phyloP scores from a whole-genome alignment of 2,329 filamentous ascomycete genomes.

The Claviceps arundinis region DNA sequence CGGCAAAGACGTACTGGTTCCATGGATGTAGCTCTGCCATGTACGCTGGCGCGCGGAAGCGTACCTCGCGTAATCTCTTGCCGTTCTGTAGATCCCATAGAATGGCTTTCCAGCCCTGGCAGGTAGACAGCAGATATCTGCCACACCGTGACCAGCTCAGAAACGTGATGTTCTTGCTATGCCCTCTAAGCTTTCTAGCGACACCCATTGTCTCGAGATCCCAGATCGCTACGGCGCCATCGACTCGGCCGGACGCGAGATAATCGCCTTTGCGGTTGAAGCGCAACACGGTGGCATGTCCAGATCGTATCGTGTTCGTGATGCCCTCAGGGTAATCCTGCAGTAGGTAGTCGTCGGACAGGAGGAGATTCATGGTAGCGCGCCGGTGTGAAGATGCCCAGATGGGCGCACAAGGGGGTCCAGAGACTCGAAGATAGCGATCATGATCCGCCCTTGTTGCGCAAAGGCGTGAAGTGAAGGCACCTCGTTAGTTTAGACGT shows the following conservation, averaged over 20 bases:
- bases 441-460: background rate
- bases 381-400: conserved; percentile 1
- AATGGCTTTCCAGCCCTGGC: conserved; percentile 92
- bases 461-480: background rate
- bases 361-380: conserved; percentile 40
- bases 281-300: conserved; percentile 54
- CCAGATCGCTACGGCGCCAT: conserved; percentile 91
- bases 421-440: background rate
- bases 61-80: conserved; percentile 65
- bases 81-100: conserved; percentile 76
- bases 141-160: conserved; percentile 91
- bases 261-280: conserved; percentile 95
- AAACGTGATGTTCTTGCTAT: conserved; percentile 87
- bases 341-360: conserved; percentile 50
- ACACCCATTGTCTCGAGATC: conserved; percentile 96
- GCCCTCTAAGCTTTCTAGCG: conserved; percentile 82
- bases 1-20: conserved; percentile 50
- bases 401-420: background rate
- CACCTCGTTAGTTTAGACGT: background rate
- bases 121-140: conserved; percentile 80
- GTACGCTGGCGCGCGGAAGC: conserved; percentile 87
- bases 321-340: conserved; percentile 85
- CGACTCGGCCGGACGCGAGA: conserved; percentile 82
- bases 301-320: conserved; percentile 69
- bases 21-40: conserved; percentile 89